Evolutionary conservation across 2,329 filamentous ascomycete genomes (phyloP), one percentile per base, ranked within the genome.

Genomic region (Metarhizium rileyi): DNA sequence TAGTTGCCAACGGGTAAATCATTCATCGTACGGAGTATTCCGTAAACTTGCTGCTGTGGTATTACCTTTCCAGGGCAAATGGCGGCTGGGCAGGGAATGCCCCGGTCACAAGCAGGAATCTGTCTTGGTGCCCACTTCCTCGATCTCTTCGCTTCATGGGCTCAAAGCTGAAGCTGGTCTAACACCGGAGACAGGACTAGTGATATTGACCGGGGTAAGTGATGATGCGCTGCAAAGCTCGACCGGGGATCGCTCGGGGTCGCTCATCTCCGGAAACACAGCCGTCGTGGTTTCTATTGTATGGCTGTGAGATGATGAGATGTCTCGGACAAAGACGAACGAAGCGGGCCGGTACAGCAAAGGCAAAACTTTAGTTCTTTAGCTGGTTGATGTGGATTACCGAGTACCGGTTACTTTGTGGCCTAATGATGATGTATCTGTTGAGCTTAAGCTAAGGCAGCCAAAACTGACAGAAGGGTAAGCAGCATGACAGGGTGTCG

Each of bases 261-360:
- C 26, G 20, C 38, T 49, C 46, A 50, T 51, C 36, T 47, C 49
- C 43, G 46, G 22, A 38, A n/a, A 44, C 43, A 51, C 44, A 28
- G 12, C 30, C 41, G 41, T 44, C 45, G 50, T 50, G 50, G 41
- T 42, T 36, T 50, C 44, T 6, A 20, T 38, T 5, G 3, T 38
- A 38, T 47, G 49, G 52, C 30, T 44, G 16, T 41, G 44, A 35
- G 42, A 54, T 50, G 49, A 47, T 48, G 28, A 49, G n/a, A 52
- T 52, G 55, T 57, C 53, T 56, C 49, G 53, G 52, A 30, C 49
- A 53, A 47, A 38, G 26, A 47, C 41, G 28, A 48, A 27, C 25
- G 30, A 50, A 43, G 49, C 33, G 36, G 33, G 35, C 33, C 46
- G 26, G 48, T 28, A 12, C 23, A 36, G 20, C 27, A 28, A n/a